These are phyloP conservation scores for Wickerhamiella australiensis DNA, from an alignment of 805 yeast genomes.

Conservation along the genomic window DNA sequence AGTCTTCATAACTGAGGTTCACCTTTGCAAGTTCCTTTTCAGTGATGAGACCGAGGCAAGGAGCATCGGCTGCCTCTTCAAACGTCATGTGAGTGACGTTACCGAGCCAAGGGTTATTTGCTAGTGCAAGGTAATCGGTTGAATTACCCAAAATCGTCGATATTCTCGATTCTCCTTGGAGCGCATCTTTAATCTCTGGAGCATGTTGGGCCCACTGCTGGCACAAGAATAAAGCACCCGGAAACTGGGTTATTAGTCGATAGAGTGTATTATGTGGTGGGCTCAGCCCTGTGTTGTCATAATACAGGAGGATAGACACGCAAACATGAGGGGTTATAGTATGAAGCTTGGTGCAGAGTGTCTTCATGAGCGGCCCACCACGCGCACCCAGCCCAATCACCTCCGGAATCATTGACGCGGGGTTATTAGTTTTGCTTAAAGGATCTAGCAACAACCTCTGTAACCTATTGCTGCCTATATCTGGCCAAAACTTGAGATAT, in stretches of 20 bases:
- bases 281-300: background rate
- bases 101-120: conserved; percentile 14
- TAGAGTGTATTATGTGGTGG: conserved; percentile 5
- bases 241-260: background rate
- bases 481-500: conserved; percentile 12
- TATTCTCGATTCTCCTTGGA: conserved; percentile 5
- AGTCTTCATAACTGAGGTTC: background rate
- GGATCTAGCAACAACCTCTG: background rate
- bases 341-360: background rate
- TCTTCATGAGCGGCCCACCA: background rate
- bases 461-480: background rate
- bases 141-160: background rate
- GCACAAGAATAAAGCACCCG: conserved; percentile 10
- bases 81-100: background rate
- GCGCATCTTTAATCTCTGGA: background rate
- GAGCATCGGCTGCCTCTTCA: background rate
- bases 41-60: background rate
- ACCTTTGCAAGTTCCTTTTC: background rate
- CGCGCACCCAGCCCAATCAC: background rate
- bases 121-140: background rate
- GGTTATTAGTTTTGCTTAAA: background rate
- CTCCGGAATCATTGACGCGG: background rate
- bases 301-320: conserved; percentile 4
- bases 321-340: background rate
- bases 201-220: conserved; percentile 8